Evolutionary conservation across 129 eudicot genomes (phyloP).

Genomic region (Calendula officinalis): DNA sequence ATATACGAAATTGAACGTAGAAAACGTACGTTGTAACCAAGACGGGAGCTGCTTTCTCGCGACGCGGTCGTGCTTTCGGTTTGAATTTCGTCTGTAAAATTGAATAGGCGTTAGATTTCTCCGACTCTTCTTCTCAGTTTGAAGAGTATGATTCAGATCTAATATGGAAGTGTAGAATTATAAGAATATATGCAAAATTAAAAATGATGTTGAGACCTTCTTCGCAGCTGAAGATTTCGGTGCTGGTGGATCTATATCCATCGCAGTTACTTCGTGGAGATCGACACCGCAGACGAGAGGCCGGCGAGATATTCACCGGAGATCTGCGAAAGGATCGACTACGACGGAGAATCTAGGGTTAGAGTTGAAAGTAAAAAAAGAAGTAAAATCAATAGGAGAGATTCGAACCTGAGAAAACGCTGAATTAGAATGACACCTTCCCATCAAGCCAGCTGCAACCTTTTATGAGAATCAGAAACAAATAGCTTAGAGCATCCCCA

Average conservation of each 20-base stretch:
- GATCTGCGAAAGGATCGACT: constrained; percentile 14
- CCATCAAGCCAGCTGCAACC: neutral
- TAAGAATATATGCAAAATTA: constrained; percentile 1
- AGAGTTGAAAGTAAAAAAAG: constrained; percentile 14
- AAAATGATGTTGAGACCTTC: constrained; percentile 30
- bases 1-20: neutral
- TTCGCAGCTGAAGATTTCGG: constrained; percentile 33
- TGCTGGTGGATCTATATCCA: constrained; percentile 45
- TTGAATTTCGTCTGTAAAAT: constrained; percentile 50
- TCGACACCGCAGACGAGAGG: neutral
- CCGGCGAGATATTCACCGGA: constrained; percentile 16
- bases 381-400: neutral
- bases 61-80: constrained; percentile 50
- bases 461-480: neutral
- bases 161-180: neutral
- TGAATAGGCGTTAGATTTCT: neutral
- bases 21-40: constrained; percentile 35
- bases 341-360: constrained; percentile 29
- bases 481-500: too few relatives aligned
- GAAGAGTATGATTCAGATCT: constrained; percentile 18
- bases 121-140: neutral
- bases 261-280: constrained; percentile 21
- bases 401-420: constrained; percentile 26
- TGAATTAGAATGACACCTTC: rapidly evolving
- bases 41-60: constrained; percentile 20